Percentiles rank a stretch among this genome's conserved stretches.
Evolutionary conservation across 2,329 filamentous ascomycete species (phyloP).

Genomic region (Lecanicillium sp.): DNA sequence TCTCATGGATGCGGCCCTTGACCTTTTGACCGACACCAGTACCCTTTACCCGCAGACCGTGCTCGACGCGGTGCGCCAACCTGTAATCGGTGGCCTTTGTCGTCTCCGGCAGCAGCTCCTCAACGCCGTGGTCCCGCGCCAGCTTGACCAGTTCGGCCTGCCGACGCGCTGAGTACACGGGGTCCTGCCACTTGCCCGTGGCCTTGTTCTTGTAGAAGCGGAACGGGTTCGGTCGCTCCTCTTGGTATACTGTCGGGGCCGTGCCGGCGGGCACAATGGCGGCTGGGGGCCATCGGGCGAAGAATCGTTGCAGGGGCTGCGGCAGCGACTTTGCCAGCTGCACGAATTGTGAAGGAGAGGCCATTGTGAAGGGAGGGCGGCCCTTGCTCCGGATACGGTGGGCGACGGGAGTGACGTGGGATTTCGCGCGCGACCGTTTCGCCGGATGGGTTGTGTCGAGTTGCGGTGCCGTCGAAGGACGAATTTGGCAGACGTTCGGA

Average conservation of each 20-base stretch:
- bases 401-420: too few species aligned
- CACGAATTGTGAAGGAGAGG: slow-evolving; percentile 33
- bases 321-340: slow-evolving; percentile 67
- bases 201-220: slow-evolving; percentile 66
- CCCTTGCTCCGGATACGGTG: too few species aligned
- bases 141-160: slow-evolving; percentile 90
- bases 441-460: slow-evolving; percentile 2
- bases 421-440: too few species aligned
- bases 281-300: slow-evolving; percentile 78
- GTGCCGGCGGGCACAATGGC: slow-evolving; percentile 43
- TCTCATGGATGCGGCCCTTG: slow-evolving; percentile 92
- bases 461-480: too few species aligned
- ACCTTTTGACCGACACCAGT: slow-evolving; percentile 88
- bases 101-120: slow-evolving; percentile 70
- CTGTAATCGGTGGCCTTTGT: slow-evolving; percentile 67
- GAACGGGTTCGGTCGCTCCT: slow-evolving; percentile 69
- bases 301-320: slow-evolving; percentile 72
- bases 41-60: slow-evolving; percentile 79
- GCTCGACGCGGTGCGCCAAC: slow-evolving; percentile 65
- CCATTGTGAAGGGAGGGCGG: slow-evolving; percentile 19
- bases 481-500: too few species aligned
- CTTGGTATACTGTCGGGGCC: slow-evolving; percentile 43
- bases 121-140: slow-evolving; percentile 69
- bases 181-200: slow-evolving; percentile 78
- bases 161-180: slow-evolving; percentile 72